Evolutionary conservation across 768 basidiomycete species (phyloP), one percentile per base, ranked within the genome.

Genomic region (Hydnomerulius pinastri): DNA sequence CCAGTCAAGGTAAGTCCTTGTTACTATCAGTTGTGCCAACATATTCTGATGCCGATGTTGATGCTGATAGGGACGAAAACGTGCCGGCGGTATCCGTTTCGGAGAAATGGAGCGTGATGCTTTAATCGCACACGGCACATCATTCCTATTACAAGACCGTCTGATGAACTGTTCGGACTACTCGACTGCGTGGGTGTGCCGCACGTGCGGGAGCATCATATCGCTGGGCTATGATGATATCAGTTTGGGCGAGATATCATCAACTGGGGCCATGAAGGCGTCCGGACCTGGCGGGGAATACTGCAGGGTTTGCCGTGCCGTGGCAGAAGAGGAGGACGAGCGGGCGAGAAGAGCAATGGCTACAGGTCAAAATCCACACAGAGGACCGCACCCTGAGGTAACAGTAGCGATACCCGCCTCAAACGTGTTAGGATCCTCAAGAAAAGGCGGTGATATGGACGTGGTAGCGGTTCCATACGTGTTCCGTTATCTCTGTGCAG

Each of bases 101-200:
- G 97, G 97, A 61, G 97, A 99, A 75, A 99, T 99, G 97, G 97
- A 99, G 71, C 90, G 97, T 46, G 97, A 99, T 66, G 97, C 97
- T 10, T 81, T 99, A 44, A 95, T 99, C 59, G 97, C 97, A 3
- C 97, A 99, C 70, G 97, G 97, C 38, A 97, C 97, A 12, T 94
- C 95, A 2, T 99, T 97, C 86, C 79, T 99, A 33, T 82, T 99
- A 20, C 97, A 99, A 76, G 97, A 99, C 72, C 81, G 97, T 50
- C 74, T 99, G 65, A 98, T 99, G 97, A 99, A 99, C 73, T 99
- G 97, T 67, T 98, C 96, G 23, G 97, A 99, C 71, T 99, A 98
- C 71, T 98, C 97, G 23, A 98, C 94, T 0, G 92, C 97, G 4
- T 99, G 97, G 97, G 95, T 98, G 10, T 99, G 97, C 71, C 82